Evolutionary conservation across 495 filamentous ascomycete species (phyloP).

Genomic region (Coniosporium apollinis): DNA sequence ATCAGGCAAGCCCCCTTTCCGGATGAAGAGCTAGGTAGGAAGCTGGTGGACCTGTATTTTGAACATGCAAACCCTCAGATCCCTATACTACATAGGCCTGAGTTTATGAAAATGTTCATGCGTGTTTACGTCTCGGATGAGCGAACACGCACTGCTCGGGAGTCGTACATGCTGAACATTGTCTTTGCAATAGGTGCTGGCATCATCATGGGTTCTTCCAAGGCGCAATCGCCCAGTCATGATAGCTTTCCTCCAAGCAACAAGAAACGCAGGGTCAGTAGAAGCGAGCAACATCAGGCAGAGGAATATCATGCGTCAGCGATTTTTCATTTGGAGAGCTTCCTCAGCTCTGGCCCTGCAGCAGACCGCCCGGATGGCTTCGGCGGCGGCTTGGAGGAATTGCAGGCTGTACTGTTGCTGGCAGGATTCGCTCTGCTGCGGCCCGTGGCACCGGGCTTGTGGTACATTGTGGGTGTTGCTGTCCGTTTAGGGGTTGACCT

Average conservation of each 20-base stretch:
- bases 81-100: slow-evolving; percentile 71
- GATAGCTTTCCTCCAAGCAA: slow-evolving; percentile 19
- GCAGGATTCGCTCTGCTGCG: slow-evolving; percentile 82
- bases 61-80: slow-evolving; percentile 93
- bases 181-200: slow-evolving; percentile 95
- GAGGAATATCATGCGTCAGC: slow-evolving; percentile 95
- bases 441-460: slow-evolving; percentile 81
- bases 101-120: slow-evolving; percentile 75
- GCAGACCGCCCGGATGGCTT: slow-evolving; percentile 40
- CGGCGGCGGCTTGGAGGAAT: slow-evolving; percentile 71
- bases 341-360: slow-evolving; percentile 49
- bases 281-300: slow-evolving; percentile 60
- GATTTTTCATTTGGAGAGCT: slow-evolving; percentile 77
- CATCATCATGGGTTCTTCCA: slow-evolving; percentile 63
- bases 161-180: slow-evolving; percentile 87
- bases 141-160: slow-evolving; percentile 56
- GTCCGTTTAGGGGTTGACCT: slow-evolving; percentile 80
- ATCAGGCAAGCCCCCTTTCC: slow-evolving; percentile 80
- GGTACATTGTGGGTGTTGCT: slow-evolving; percentile 94
- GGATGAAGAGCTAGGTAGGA: slow-evolving; percentile 48
- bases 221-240: slow-evolving; percentile 24
- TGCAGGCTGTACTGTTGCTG: slow-evolving; percentile 79
- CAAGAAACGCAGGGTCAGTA: slow-evolving; percentile 33
- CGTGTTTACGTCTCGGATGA: slow-evolving; percentile 54
- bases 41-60: slow-evolving; percentile 72